Conservation (phyloP, 306 rosid genomes). For the Arachis stenosperma region DNA sequence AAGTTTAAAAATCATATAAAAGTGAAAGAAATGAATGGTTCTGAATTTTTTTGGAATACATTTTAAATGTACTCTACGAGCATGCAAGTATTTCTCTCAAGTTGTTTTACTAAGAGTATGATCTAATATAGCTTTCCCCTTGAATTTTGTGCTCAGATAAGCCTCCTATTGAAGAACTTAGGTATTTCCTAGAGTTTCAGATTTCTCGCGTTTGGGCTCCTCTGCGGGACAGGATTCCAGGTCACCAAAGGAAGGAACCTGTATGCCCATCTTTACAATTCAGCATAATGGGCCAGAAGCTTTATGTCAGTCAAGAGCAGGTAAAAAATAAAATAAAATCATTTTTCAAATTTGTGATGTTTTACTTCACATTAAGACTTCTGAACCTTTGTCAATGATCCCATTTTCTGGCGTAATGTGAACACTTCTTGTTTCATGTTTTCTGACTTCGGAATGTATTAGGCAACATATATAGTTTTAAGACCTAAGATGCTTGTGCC, state of each 20-base stretch:
- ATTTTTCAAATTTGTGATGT: not conserved
- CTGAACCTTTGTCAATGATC: constrained; percentile 12
- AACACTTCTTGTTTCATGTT: not conserved
- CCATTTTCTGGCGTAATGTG: not conserved
- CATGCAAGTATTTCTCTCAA: not conserved
- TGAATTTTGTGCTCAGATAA: constrained; percentile 62
- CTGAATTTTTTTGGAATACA: too few relatives aligned
- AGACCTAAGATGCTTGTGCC: not conserved
- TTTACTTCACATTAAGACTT: constrained; percentile 16
- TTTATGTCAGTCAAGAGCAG: constrained; percentile 92
- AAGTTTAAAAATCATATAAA: too few relatives aligned
- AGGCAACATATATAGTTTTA: constrained; percentile 9
- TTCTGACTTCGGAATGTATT: constrained; percentile 14
- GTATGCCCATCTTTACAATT: constrained; percentile 94
- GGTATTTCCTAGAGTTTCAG: constrained; percentile 93
- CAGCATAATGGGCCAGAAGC: constrained; percentile 97
- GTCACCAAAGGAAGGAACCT: constrained; percentile 93
- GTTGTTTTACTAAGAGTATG: constrained; percentile 18
- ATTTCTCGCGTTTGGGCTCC: constrained; percentile 91
- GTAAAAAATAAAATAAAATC: constrained; percentile 36
- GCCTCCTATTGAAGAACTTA: constrained; percentile 92
- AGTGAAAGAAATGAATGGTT: too few relatives aligned
- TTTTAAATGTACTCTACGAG: too few relatives aligned
- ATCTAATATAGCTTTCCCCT: constrained; percentile 7
- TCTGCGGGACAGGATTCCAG: constrained; percentile 60